Evolutionary conservation across 2,329 filamentous ascomycete species (phyloP), one percentile per base, ranked within the genome.

Genomic region (Plenodomus lindquistii): DNA sequence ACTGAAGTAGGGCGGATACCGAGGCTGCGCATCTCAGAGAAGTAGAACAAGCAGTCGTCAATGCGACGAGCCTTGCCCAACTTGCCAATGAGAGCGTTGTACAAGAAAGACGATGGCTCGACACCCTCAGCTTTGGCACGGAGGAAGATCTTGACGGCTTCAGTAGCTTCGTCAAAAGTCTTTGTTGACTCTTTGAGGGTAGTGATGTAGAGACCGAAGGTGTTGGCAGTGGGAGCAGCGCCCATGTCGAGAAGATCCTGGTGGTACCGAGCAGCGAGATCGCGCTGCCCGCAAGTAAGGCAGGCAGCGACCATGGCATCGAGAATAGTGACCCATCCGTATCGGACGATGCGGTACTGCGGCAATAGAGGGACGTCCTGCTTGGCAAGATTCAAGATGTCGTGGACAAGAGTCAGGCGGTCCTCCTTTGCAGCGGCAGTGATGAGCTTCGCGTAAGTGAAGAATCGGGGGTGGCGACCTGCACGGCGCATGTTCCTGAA

Each of bases 131-230:
- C 79, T 77, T 95, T 91, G 49, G 94, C 92, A 48, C 91, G 89
- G 66, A 94, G 87, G 80, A 99, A 99, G 73, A 99, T 96, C 77
- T 95, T 95, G 68, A 97, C 88, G 46, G 94, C 94, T 73, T 97
- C 94, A 8, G 91, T 91, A 10, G 94, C 94, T 73, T 99, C 94
- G 66, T 99, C 94, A 59, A 97, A 97, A 0, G 92, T 97, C 83
- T 96, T 96, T 58, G 91, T 91, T 1, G 91, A 96, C 69, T 96
- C 93, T 78, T 97, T 97, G 53, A 99, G 80, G 1, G 93, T 97
- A n/a, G 95, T 97, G 75, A 99, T 99, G 81, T 97, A 99, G 16
- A 99, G 83, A 50, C 94, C 94, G 62, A 95, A 99, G 0, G 94
- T 99, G 79, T 99, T 99, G 37, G 94, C 94, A 2, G 93, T 96